These are phyloP conservation scores for Sugiyamaella novakii DNA, from an alignment of 1,139 yeast species.

Conservation along the genomic window DNA sequence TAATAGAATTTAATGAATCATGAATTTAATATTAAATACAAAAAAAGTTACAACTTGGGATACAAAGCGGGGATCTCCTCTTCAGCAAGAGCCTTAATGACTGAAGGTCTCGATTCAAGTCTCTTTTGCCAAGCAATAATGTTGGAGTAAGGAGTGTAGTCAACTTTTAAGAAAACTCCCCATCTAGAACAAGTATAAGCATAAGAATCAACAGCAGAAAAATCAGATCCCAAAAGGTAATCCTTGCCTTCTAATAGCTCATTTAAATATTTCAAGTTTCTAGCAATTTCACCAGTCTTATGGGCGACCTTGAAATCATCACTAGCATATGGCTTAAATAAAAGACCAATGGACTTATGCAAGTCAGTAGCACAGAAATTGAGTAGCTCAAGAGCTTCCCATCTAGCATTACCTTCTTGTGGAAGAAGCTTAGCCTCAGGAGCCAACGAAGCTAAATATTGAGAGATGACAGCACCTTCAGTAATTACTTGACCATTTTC, in stretches of 20 bases:
- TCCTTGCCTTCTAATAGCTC: neutral
- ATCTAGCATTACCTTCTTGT: slow-evolving; percentile 8
- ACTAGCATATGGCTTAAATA: slow-evolving; percentile 9
- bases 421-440: slow-evolving; percentile 12
- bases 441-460: slow-evolving; percentile 11
- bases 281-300: slow-evolving; percentile 5
- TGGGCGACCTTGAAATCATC: slow-evolving; percentile 16
- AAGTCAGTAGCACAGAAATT: slow-evolving; percentile 11
- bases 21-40: too few relatives aligned
- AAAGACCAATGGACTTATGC: slow-evolving; percentile 4
- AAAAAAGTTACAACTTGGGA: too few relatives aligned
- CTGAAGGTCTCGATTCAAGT: slow-evolving; percentile 7
- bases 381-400: slow-evolving; percentile 14
- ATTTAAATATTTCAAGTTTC: slow-evolving; percentile 9
- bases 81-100: slow-evolving; percentile 6
- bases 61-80: slow-evolving; percentile 5
- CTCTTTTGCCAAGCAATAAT: slow-evolving; percentile 14
- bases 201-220: slow-evolving; percentile 9
- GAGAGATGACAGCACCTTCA: slow-evolving; percentile 12
- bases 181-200: slow-evolving; percentile 14
- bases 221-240: slow-evolving; percentile 3
- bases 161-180: slow-evolving; percentile 5
- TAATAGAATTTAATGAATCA: too few relatives aligned
- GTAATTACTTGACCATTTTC: slow-evolving; percentile 8
- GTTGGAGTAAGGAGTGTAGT: slow-evolving; percentile 1